Conservation (phyloP, 1,139 yeast species). For the Blastobotrys apis region DNA sequence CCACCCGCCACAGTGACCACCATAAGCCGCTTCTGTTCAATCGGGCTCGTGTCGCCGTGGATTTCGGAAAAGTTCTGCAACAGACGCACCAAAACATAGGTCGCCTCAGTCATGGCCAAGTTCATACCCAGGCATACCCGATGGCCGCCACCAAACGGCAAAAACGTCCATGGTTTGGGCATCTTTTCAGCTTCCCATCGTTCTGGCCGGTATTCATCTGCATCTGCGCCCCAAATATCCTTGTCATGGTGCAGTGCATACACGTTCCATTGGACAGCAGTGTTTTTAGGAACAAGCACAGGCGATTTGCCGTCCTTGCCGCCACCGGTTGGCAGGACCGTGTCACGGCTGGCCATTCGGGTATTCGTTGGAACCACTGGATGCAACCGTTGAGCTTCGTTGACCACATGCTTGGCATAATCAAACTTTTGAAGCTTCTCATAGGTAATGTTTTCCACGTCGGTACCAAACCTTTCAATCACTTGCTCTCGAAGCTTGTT, state of each 20-base stretch:
- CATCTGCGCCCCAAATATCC: conserved; percentile 47
- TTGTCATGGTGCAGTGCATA: conserved; percentile 47
- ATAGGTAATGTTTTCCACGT: conserved; percentile 34
- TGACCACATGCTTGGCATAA: conserved; percentile 46
- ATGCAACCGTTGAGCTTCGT: conserved; percentile 50
- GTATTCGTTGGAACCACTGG: conserved; percentile 54
- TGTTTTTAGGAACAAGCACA: conserved; percentile 46
- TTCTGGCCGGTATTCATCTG: conserved; percentile 48
- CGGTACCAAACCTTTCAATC: conserved; percentile 28
- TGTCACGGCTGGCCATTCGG: conserved; percentile 45
- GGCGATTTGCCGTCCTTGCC: conserved; percentile 45
- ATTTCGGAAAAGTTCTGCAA: conserved; percentile 32
- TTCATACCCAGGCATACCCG: conserved; percentile 59
- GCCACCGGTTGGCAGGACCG: conserved; percentile 51
- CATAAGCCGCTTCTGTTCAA: background rate
- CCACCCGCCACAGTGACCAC: conserved; percentile 4
- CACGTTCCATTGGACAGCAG: conserved; percentile 43
- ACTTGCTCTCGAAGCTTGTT: conserved; percentile 27
- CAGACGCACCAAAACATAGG: conserved; percentile 45
- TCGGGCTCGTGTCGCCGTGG: conserved; percentile 4
- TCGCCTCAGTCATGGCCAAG: conserved; percentile 53
- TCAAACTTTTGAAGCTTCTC: conserved; percentile 49
- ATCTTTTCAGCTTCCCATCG: conserved; percentile 40
- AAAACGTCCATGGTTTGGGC: conserved; percentile 43
- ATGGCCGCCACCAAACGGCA: conserved; percentile 60